Percentiles rank a stretch among this genome's conserved stretches.
Evolutionary conservation across 2,329 filamentous ascomycete species (phyloP).

Genomic region (Dendryphion nanum): DNA sequence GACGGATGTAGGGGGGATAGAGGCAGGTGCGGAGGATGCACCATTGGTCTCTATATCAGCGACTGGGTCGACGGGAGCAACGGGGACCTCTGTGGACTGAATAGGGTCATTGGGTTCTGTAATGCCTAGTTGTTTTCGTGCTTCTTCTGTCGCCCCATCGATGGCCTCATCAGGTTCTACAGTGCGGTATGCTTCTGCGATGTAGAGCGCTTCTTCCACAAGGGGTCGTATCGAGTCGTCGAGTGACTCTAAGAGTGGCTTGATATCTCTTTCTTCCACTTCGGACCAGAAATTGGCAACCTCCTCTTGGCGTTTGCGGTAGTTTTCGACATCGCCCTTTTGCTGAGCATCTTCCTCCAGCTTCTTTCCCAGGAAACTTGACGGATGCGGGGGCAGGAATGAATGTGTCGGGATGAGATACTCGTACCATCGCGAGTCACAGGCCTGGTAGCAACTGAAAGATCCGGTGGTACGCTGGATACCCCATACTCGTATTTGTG

Average conservation of each 20-base stretch:
- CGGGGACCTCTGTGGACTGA: not conserved
- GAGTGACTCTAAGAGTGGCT: slow-evolving; percentile 61
- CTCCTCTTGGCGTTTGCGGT: slow-evolving; percentile 69
- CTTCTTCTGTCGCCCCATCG: slow-evolving; percentile 23
- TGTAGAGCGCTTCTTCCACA: slow-evolving; percentile 62
- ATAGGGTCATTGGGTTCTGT: not conserved
- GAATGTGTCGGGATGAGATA: slow-evolving; percentile 94
- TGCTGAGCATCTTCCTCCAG: slow-evolving; percentile 76
- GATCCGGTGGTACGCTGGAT: slow-evolving; percentile 84
- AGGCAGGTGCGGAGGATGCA: slow-evolving; percentile 7
- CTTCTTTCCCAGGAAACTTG: slow-evolving; percentile 79
- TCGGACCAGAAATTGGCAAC: slow-evolving; percentile 79
- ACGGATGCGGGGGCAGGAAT: slow-evolving; percentile 87
- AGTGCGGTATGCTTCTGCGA: slow-evolving; percentile 33
- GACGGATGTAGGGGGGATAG: too few species aligned
- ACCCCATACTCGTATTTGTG: slow-evolving; percentile 94
- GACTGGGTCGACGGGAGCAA: slow-evolving; percentile 12
- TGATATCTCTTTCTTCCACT: slow-evolving; percentile 76
- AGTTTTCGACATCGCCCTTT: slow-evolving; percentile 67
- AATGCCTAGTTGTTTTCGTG: not conserved
- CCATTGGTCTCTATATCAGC: slow-evolving; percentile 12
- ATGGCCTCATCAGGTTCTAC: slow-evolving; percentile 32
- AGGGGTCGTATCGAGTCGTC: slow-evolving; percentile 63
- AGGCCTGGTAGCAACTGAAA: slow-evolving; percentile 93
- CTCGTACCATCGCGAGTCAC: slow-evolving; percentile 95